Evolutionary conservation across 805 yeast species (phyloP).

Genomic region (Suhomyces faveliae): DNA sequence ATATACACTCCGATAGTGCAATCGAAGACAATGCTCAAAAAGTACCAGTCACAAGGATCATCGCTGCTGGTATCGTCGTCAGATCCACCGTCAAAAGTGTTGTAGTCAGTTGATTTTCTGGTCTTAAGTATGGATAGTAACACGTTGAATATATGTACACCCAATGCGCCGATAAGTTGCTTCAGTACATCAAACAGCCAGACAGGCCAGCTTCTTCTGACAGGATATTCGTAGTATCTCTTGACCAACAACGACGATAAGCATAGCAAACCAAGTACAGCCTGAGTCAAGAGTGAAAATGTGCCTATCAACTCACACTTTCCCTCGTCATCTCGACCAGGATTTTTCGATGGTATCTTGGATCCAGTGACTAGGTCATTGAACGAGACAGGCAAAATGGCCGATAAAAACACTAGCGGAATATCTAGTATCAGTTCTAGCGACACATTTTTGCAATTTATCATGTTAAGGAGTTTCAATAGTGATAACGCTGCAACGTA

Average conservation of each 20-base stretch:
- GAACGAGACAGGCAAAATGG: constrained; percentile 3
- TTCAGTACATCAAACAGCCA: constrained; percentile 91
- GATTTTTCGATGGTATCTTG: background rate
- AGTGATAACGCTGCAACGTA: background rate
- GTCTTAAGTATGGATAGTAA: constrained; percentile 62
- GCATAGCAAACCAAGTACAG: constrained; percentile 72
- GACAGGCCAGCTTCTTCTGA: constrained; percentile 77
- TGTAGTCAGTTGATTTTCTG: constrained; percentile 3
- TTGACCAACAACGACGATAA: constrained; percentile 71
- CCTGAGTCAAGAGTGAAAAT: constrained; percentile 77
- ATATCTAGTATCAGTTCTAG: constrained; percentile 7
- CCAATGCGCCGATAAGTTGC: constrained; percentile 83
- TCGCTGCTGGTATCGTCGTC: constrained; percentile 9
- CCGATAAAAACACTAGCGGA: constrained; percentile 5
- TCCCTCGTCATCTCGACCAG: constrained; percentile 20
- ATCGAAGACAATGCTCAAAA: constrained; percentile 81
- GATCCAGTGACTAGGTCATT: background rate
- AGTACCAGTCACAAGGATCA: constrained; percentile 94
- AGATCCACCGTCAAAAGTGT: background rate
- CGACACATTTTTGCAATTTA: constrained; percentile 6
- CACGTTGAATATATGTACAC: constrained; percentile 78
- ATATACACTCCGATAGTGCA: constrained; percentile 93
- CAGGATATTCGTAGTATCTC: constrained; percentile 74
- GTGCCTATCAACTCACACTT: constrained; percentile 68
- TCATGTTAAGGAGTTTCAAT: background rate